These are phyloP conservation scores for Globisporangium radiosum DNA, from an alignment of 352 stramenopile species.

Conservation along the genomic window DNA sequence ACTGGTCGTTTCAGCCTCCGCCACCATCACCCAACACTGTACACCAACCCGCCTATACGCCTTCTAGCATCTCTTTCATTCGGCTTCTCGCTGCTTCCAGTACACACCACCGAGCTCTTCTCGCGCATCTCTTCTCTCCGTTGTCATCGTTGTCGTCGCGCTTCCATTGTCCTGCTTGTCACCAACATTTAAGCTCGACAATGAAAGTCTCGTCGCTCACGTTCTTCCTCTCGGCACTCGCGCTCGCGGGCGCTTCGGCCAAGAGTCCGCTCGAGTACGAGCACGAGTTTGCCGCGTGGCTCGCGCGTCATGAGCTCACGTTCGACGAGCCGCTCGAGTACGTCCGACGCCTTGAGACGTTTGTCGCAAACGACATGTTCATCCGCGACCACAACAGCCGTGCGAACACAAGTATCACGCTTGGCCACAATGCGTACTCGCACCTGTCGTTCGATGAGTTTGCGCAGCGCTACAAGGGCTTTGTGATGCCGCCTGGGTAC, in stretches of 20 bases:
- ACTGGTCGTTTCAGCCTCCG: no score
- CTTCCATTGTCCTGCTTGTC: background rate
- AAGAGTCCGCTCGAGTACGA: conserved; percentile 17
- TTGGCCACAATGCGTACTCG: conserved; percentile 28
- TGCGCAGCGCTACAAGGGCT: conserved; percentile 12
- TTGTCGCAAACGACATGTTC: conserved; percentile 23
- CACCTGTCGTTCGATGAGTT: conserved; percentile 28
- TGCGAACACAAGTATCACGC: conserved; percentile 14
- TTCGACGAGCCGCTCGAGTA: conserved; percentile 18
- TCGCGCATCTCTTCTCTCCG: background rate
- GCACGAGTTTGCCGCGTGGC: conserved; percentile 18
- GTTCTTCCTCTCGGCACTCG: conserved; percentile 4
- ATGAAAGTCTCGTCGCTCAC: conserved; percentile 13
- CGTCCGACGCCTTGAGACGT: conserved; percentile 16
- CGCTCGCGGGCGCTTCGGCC: background rate
- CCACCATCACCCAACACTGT: no score
- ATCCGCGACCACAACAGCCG: conserved; percentile 19
- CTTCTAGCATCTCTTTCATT: background rate
- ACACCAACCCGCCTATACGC: background rate
- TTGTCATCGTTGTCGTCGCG: background rate
- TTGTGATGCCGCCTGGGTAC: conserved; percentile 15
- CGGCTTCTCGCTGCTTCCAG: background rate
- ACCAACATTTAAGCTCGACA: background rate
- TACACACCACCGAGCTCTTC: background rate
- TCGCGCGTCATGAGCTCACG: conserved; percentile 6